Base-by-base conservation (phyloP, 345 rosid genomes). In the Dimocarpus longan region DNA sequence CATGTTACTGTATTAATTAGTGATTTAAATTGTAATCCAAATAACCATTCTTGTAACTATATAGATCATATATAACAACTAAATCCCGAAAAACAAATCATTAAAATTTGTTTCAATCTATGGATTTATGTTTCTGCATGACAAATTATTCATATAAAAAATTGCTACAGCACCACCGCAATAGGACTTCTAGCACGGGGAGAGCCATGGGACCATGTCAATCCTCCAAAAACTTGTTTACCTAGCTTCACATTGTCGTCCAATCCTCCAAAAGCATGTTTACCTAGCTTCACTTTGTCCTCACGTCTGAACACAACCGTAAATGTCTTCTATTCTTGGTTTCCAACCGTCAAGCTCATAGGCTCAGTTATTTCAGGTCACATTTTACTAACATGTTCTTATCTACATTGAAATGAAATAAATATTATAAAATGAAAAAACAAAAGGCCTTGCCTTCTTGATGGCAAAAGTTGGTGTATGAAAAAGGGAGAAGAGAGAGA, bases 161-260 rank as follows among this genome's bases (percentile, higher is more conserved):
- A 50, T 11, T 22, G 5, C 71, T 24, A 26, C 8, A 24, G 18
- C 66, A 74, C 39, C 42, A 87, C 80, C 0, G 71, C 79, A 6
- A 83, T 19, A 43, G 93, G 87, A 76, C 89, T 88, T 71, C 84
- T 87, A 0, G 88, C 93, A 62, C 64, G 3, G 26, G 86, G 93
- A 66, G 37, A 70, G 4, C 93, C 92, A 75, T 90, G 88, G 0
- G 87, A 71, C 95, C 93, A 90, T 3, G 62, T 73, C 78, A 91
- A 57, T 10, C 43, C 32, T 15, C 95, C 95, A 59, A 88, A 88
- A 2, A 13, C 75, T 76, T 28, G 32, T 28, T 76, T n/a, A n/a
- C n/a, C n/a, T n/a, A n/a, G n/a, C n/a, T n/a, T n/a, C n/a, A n/a
- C n/a, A n/a, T n/a, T n/a, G n/a, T n/a, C n/a, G n/a, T n/a, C n/a